phyloP scores from a whole-genome alignment of 2,329 filamentous ascomycete genomes.

The Colletotrichum godetiae region DNA sequence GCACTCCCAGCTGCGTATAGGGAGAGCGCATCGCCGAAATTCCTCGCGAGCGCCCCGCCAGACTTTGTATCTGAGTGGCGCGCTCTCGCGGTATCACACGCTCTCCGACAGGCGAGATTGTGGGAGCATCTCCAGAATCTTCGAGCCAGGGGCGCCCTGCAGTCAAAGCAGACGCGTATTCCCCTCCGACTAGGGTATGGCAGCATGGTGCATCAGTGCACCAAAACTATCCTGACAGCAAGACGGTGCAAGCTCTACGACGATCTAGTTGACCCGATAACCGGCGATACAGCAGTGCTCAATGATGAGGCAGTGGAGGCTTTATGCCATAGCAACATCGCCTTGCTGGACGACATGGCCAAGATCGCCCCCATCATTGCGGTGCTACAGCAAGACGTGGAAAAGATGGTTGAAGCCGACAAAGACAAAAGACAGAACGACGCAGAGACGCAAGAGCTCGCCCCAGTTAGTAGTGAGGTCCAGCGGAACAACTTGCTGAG shows the following conservation, averaged over 20 bases:
- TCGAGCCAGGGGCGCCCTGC: conserved; percentile 4
- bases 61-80: conserved; percentile 1
- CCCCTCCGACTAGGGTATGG: conserved; percentile 16
- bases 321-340: conserved; percentile 13
- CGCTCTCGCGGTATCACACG: conserved; percentile 8
- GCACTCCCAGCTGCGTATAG: background rate
- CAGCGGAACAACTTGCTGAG: conserved; percentile 15
- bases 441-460: background rate
- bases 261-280: background rate
- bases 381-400: conserved; percentile 24
- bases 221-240: conserved; percentile 20
- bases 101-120: conserved; percentile 7
- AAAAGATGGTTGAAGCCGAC: conserved; percentile 11
- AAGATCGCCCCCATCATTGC: conserved; percentile 14
- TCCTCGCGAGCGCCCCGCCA: background rate
- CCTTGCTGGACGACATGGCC: conserved; percentile 23
- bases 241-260: background rate
- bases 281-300: background rate
- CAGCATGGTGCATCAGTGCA: conserved; percentile 22
- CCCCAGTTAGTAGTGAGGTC: conserved; percentile 18
- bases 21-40: conserved; percentile 5
- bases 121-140: conserved; percentile 21
- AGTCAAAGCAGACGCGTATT: conserved; percentile 20
- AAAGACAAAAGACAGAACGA: background rate
- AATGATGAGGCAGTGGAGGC: background rate